A percentile compares a stretch with the other conserved stretches of the same genome.
phyloP scores from a whole-genome alignment of 2,329 filamentous ascomycete genomes.

The Exophiala mesophila region DNA sequence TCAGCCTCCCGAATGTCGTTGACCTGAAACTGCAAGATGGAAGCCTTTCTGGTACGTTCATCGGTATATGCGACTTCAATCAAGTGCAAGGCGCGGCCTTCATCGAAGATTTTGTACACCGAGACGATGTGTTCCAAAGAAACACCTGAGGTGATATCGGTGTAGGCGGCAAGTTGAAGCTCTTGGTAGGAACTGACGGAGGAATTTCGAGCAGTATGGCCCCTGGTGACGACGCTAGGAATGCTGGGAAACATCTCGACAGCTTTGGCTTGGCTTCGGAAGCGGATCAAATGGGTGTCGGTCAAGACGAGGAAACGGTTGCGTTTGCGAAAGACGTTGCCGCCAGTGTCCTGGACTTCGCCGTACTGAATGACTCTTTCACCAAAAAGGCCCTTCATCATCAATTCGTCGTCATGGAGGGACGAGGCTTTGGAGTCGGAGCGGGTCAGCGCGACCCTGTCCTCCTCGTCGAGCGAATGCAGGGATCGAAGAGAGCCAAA shows the following conservation, averaged over 20 bases:
- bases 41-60: constrained; percentile 57
- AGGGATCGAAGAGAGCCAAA: constrained; percentile 56
- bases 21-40: constrained; percentile 61
- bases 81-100: constrained; percentile 61
- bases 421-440: constrained; percentile 50
- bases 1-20: constrained; percentile 61
- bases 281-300: constrained; percentile 62
- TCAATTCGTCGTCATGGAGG: constrained; percentile 41
- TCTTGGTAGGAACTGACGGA: constrained; percentile 61
- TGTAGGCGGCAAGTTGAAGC: constrained; percentile 53
- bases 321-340: constrained; percentile 64
- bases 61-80: constrained; percentile 66
- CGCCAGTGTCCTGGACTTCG: constrained; percentile 64
- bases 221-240: constrained; percentile 36
- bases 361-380: constrained; percentile 59
- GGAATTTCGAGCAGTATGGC: constrained; percentile 51
- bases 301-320: constrained; percentile 68
- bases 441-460: constrained; percentile 42
- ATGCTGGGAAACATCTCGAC: constrained; percentile 57
- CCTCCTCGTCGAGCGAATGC: constrained; percentile 49
- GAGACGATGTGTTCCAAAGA: constrained; percentile 63
- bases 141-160: constrained; percentile 51
- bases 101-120: constrained; percentile 62
- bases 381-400: constrained; percentile 34
- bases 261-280: constrained; percentile 63